phyloP scores from a whole-genome alignment of 1,284 basidiomycete genomes.

The Trametes sp. region DNA sequence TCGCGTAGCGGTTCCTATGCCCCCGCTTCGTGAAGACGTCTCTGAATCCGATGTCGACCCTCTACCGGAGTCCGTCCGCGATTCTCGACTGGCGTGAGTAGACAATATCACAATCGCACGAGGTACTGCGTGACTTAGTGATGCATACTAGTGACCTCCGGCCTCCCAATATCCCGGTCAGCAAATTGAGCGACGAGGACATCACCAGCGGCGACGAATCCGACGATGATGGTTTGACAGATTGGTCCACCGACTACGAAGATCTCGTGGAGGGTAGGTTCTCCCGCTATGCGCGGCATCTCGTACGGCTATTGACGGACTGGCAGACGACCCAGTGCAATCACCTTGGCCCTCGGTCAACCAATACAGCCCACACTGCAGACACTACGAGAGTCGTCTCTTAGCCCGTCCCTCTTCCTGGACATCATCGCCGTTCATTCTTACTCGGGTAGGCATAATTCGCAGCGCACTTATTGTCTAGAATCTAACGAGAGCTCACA shows the following conservation, averaged over 20 bases:
- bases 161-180: constrained; percentile 47
- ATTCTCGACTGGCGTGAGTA: constrained; percentile 68
- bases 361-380: constrained; percentile 38
- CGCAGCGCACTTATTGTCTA: no score
- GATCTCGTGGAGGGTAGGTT: constrained; percentile 43
- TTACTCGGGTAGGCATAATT: constrained; percentile 34
- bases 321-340: constrained; percentile 22
- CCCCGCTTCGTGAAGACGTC: constrained; percentile 23
- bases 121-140: neutral
- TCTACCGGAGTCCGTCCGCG: constrained; percentile 67
- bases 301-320: neutral
- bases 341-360: constrained; percentile 28
- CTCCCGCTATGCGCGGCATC: neutral
- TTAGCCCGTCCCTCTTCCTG: constrained; percentile 44
- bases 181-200: constrained; percentile 48
- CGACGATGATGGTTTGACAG: constrained; percentile 72
- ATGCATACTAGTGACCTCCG: constrained; percentile 55
- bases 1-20: constrained; percentile 10
- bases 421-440: constrained; percentile 48
- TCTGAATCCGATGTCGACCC: constrained; percentile 74
- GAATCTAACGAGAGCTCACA: neutral
- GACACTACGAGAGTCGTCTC: constrained; percentile 41
- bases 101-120: neutral
- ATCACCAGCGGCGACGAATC: constrained; percentile 79
- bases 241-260: constrained; percentile 66